Evolutionary conservation across 177 flowering plant species (phyloP).

Genomic region (Telopea speciosissima): DNA sequence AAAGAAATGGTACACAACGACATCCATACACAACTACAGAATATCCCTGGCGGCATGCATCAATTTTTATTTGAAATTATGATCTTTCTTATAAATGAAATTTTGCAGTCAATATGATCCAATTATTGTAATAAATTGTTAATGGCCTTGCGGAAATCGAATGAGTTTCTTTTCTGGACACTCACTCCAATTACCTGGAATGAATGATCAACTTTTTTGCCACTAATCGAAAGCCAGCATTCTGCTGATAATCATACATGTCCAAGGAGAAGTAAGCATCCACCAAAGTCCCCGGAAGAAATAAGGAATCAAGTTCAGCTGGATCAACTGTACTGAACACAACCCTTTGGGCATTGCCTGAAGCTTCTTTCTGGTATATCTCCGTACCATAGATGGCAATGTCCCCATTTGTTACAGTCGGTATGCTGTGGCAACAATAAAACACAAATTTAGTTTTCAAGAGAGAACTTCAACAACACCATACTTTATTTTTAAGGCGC

Average conservation of each 20-base stretch:
- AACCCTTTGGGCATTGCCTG: conserved; percentile 44
- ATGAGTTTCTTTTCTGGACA: neutral
- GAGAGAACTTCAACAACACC: neutral
- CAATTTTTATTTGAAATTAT: no score
- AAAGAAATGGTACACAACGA: neutral
- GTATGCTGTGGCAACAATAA: conserved; percentile 47
- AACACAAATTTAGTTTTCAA: conserved; percentile 1
- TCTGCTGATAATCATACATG: conserved; percentile 67
- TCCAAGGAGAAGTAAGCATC: conserved; percentile 70
- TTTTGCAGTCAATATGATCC: neutral
- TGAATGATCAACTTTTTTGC: conserved; percentile 36
- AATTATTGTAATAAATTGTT: neutral
- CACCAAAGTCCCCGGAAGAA: conserved; percentile 46
- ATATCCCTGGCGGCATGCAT: no score
- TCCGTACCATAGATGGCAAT: conserved; percentile 48
- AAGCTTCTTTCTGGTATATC: conserved; percentile 58
- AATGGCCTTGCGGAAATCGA: neutral
- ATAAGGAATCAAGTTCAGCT: conserved; percentile 49
- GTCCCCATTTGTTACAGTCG: conserved; percentile 45
- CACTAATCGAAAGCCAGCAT: conserved; percentile 77
- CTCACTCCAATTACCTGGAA: conserved; percentile 8
- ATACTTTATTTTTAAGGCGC: no score
- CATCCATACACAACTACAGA: neutral
- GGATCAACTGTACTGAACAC: conserved; percentile 51
- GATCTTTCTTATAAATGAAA: neutral